Evolutionary conservation across 208 protist species (phyloP).

Genomic region (Acanthamoeba castellanii): DNA sequence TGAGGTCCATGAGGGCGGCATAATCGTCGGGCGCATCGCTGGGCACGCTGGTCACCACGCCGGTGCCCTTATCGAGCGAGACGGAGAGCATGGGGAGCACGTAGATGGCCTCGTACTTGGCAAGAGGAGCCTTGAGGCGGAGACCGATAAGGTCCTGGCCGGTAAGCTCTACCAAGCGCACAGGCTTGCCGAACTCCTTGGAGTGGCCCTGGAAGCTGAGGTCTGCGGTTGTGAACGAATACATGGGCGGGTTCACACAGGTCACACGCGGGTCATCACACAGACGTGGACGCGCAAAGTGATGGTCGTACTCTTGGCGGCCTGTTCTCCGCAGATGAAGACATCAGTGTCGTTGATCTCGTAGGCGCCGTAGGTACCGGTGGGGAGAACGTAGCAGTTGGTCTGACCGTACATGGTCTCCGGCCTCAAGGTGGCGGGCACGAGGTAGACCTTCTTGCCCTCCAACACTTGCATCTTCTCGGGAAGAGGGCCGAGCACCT

Average conservation of each 20-base stretch:
- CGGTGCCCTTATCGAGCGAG: conserved; percentile 97
- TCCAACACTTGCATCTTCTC: conserved; percentile 77
- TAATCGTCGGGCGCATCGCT: conserved; percentile 99
- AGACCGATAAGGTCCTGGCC: conserved; percentile 96
- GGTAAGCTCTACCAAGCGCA: conserved; percentile 93
- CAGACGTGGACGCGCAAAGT: neutral
- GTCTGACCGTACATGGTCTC: conserved; percentile 99
- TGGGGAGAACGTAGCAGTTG: conserved; percentile 99
- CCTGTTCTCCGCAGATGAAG: conserved; percentile 95
- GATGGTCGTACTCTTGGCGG: conserved; percentile 94
- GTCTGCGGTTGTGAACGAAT: conserved; percentile 73
- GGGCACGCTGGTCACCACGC: conserved; percentile 98
- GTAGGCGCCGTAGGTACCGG: conserved; percentile 97
- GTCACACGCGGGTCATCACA: neutral
- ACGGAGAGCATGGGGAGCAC: conserved; percentile 99
- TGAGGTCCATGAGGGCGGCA: conserved; percentile 96
- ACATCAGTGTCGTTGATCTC: conserved; percentile 93
- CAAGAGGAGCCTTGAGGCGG: conserved; percentile 94
- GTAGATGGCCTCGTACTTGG: conserved; percentile 95
- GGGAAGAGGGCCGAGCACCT: conserved; percentile 86
- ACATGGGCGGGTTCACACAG: neutral
- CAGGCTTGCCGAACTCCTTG: conserved; percentile 91
- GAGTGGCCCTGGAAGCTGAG: conserved; percentile 96
- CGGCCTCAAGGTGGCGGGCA: conserved; percentile 98
- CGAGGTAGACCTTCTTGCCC: conserved; percentile 95